Percentiles rank a stretch among this genome's conserved stretches.
Conservation (phyloP, 148 eudicot species). For the Arctostaphylos glauca region DNA sequence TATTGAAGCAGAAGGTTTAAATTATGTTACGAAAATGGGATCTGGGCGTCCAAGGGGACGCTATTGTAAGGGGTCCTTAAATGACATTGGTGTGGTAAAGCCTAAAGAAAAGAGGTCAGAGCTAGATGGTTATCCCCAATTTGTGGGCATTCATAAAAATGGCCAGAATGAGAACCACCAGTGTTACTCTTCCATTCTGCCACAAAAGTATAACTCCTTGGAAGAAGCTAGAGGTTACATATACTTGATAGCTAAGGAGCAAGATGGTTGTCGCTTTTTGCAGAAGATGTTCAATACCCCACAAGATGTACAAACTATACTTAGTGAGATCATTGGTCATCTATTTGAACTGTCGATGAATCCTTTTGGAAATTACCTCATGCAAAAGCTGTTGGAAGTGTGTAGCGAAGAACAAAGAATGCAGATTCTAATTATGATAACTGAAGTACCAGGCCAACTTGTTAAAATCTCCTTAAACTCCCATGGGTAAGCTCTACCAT, state of each 20-base stretch:
- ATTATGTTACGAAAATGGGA: constrained; percentile 21
- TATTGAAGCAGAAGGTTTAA: constrained; percentile 29
- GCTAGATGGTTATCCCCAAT: constrained; percentile 2
- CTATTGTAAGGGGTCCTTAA: constrained; percentile 2
- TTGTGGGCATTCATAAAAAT: constrained; percentile 14
- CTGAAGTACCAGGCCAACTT: constrained; percentile 39
- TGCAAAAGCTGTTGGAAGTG: constrained; percentile 53
- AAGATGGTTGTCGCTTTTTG: constrained; percentile 44
- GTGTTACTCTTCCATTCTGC: constrained; percentile 8
- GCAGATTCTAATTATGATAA: constrained; percentile 37
- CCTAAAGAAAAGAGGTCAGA: constrained; percentile 19
- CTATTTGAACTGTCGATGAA: constrained; percentile 44
- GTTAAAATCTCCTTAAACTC: constrained; percentile 48
- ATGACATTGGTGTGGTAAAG: constrained; percentile 16
- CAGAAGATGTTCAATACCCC: constrained; percentile 39
- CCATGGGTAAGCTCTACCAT: constrained; percentile 44
- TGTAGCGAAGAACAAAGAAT: constrained; percentile 55
- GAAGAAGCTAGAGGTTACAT: constrained; percentile 33
- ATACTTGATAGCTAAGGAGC: constrained; percentile 43
- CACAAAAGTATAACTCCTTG: constrained; percentile 30
- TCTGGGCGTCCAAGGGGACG: constrained; percentile 15
- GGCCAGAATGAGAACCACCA: constrained; percentile 14
- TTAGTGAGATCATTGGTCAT: constrained; percentile 41
- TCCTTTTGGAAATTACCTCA: constrained; percentile 58
- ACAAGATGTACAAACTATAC: constrained; percentile 37